These are phyloP conservation scores for Hypomontagnella monticulosa DNA, from an alignment of 495 filamentous ascomycete species.

Conservation along the genomic window DNA sequence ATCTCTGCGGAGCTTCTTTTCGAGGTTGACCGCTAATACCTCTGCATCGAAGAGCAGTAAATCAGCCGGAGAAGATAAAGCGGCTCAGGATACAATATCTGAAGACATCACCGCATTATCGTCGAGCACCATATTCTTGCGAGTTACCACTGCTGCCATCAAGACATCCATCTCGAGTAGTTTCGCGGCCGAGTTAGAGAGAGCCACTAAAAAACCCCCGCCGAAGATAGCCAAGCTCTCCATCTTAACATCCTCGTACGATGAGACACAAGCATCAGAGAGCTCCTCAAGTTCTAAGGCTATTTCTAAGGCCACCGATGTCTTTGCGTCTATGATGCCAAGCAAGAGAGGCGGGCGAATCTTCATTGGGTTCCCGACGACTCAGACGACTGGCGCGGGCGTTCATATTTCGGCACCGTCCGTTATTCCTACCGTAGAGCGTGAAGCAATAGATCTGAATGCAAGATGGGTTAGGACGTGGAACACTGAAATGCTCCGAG, in stretches of 20 bases:
- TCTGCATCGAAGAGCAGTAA: conserved; percentile 54
- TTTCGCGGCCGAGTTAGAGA: conserved; percentile 87
- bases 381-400: conserved; percentile 92
- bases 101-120: conserved; percentile 73
- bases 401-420: conserved; percentile 99
- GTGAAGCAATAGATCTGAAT: conserved; percentile 96
- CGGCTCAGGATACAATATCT: conserved; percentile 63
- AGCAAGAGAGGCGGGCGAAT: conserved; percentile 84
- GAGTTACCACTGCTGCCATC: conserved; percentile 85
- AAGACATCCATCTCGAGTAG: conserved; percentile 70
- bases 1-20: conserved; percentile 83
- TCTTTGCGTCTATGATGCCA: conserved; percentile 91
- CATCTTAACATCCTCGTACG: conserved; percentile 89
- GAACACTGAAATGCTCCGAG: conserved; percentile 95
- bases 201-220: conserved; percentile 96
- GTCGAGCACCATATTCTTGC: conserved; percentile 82
- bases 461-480: conserved; percentile 91
- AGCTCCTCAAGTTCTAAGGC: conserved; percentile 50
- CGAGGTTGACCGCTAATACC: conserved; percentile 63
- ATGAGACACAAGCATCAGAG: conserved; percentile 75
- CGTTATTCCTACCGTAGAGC: conserved; percentile 97
- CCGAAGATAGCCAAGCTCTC: conserved; percentile 85
- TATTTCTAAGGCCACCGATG: conserved; percentile 69
- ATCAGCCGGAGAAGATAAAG: conserved; percentile 62
- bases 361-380: conserved; percentile 97